phyloP scores from a whole-genome alignment of 768 basidiomycete species.

The Tephrocybe sp. region DNA sequence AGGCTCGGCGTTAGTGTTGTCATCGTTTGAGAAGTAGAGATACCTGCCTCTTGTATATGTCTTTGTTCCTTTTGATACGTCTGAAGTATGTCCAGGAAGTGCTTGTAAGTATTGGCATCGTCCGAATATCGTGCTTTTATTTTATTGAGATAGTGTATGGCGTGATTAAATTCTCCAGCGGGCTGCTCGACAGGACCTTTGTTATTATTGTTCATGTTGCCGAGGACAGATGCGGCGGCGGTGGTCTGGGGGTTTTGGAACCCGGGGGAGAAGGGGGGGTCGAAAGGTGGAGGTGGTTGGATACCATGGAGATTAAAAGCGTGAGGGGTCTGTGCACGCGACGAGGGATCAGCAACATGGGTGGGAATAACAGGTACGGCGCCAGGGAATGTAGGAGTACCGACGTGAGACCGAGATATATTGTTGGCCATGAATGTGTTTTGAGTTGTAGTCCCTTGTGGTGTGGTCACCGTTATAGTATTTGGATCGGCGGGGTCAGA shows the following conservation, averaged over 20 bases:
- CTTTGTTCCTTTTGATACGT: constrained; percentile 85
- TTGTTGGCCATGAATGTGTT: constrained; percentile 41
- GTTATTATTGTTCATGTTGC: constrained; percentile 54
- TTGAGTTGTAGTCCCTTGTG: constrained; percentile 70
- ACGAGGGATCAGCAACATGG: constrained; percentile 38
- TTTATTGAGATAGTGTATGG: constrained; percentile 97
- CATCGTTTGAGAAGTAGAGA: constrained; percentile 7
- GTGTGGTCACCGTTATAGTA: constrained; percentile 81
- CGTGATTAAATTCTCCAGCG: constrained; percentile 82
- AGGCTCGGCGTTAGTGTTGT: background rate
- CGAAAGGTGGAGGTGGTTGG: constrained; percentile 32
- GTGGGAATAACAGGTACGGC: constrained; percentile 27
- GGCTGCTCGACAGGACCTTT: constrained; percentile 53
- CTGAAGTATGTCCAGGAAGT: constrained; percentile 86
- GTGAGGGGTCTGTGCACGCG: constrained; percentile 58
- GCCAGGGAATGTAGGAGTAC: constrained; percentile 33
- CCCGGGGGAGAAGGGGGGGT: constrained; percentile 47
- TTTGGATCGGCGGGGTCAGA: constrained; percentile 72
- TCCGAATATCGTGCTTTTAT: constrained; percentile 91
- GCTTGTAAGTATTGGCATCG: constrained; percentile 91
- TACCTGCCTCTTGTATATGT: constrained; percentile 66
- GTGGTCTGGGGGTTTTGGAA: constrained; percentile 47
- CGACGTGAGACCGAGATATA: constrained; percentile 27
- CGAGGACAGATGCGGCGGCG: constrained; percentile 67
- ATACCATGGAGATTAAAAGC: constrained; percentile 40